phyloP scores from a whole-genome alignment of 1,284 basidiomycete genomes.

The Inonotus obliquus region DNA sequence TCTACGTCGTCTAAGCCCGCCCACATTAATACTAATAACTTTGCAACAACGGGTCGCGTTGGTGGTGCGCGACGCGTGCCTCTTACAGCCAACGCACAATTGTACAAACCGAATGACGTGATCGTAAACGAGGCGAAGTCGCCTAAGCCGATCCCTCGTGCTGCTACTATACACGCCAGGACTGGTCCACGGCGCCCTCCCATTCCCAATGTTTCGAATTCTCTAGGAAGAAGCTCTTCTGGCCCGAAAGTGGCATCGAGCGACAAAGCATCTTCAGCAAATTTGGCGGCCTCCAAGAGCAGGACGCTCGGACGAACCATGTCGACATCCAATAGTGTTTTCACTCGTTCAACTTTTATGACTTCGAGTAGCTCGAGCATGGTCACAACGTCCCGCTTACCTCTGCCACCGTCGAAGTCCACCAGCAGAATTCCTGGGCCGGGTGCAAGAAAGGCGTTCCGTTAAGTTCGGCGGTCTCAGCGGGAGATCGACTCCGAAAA shows the following conservation, averaged over 20 bases:
- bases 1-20: neutral
- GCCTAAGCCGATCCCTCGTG: neutral
- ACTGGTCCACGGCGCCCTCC: slow-evolving; percentile 6
- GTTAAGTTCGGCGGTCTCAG: neutral
- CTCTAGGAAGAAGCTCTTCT: neutral
- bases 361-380: neutral
- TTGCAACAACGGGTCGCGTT: neutral
- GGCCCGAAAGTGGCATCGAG: neutral
- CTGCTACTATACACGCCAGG: neutral
- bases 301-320: neutral
- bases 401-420: slow-evolving; percentile 2
- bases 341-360: slow-evolving; percentile 1
- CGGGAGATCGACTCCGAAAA: too few species aligned
- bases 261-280: neutral
- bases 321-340: neutral
- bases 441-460: neutral
- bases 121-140: neutral
- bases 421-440: slow-evolving; percentile 9
- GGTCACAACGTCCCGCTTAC: neutral
- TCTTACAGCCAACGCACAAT: slow-evolving; percentile 6
- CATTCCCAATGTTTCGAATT: neutral
- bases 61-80: slow-evolving; percentile 16
- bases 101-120: slow-evolving; percentile 1
- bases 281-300: neutral
- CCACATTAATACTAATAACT: neutral